Conservation (phyloP, 495 filamentous ascomycete genomes). For the Penicillium bialowiezense region DNA sequence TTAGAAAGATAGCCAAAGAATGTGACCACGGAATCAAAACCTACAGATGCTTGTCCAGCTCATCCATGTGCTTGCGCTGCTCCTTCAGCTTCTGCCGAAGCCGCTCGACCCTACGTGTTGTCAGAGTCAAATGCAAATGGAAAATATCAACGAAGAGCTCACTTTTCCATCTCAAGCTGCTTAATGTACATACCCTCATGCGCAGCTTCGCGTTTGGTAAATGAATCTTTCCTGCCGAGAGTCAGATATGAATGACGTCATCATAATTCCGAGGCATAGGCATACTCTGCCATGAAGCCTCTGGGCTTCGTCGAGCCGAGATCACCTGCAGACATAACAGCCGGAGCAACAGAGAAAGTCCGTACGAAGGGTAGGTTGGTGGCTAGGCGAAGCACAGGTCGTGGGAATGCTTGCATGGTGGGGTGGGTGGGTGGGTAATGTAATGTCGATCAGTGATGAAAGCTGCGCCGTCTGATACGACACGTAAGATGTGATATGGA, state of each 20-base stretch:
- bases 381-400: slow-evolving; percentile 46
- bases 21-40: slow-evolving; percentile 16
- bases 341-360: slow-evolving; percentile 55
- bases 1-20: neutral
- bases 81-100: slow-evolving; percentile 70
- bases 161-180: slow-evolving; percentile 77
- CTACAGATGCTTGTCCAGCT: slow-evolving; percentile 78
- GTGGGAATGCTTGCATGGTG: slow-evolving; percentile 39
- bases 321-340: slow-evolving; percentile 60
- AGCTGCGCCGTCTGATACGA: no score
- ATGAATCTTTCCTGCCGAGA: slow-evolving; percentile 63
- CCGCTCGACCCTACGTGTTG: slow-evolving; percentile 42
- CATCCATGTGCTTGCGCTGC: slow-evolving; percentile 71
- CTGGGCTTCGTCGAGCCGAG: slow-evolving; percentile 53
- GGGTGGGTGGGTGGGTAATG: neutral
- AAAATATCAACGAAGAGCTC: slow-evolving; percentile 3
- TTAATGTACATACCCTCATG: slow-evolving; percentile 73
- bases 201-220: slow-evolving; percentile 81
- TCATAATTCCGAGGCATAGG: slow-evolving; percentile 1
- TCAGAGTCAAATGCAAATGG: no score
- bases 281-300: slow-evolving; percentile 42
- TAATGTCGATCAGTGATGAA: slow-evolving; percentile 9
- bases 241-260: slow-evolving; percentile 24
- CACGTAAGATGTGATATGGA: no score
- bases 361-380: slow-evolving; percentile 38